phyloP scores from a whole-genome alignment of 306 rosid genomes.

The Rosa persica region DNA sequence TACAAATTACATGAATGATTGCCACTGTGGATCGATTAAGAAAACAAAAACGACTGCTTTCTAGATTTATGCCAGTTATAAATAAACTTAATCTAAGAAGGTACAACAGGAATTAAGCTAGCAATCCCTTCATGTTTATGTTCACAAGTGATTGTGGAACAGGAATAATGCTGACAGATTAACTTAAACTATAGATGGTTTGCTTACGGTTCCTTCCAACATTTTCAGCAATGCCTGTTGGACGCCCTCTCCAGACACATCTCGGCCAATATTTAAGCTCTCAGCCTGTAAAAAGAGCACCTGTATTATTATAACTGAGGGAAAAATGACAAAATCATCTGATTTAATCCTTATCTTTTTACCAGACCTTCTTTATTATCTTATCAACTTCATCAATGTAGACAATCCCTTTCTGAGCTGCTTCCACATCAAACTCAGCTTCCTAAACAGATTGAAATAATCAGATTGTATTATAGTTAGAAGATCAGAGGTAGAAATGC shows the following conservation, averaged over 20 bases:
- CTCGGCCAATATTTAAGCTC: constrained; percentile 60
- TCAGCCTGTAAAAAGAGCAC: constrained; percentile 44
- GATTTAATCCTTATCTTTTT: not conserved
- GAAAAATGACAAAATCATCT: not conserved
- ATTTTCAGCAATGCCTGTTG: constrained; percentile 78
- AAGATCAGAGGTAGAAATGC: not conserved
- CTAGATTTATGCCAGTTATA: not conserved
- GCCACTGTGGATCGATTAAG: not conserved
- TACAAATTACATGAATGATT: not conserved
- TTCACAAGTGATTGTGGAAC: not conserved
- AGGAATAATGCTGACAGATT: not conserved
- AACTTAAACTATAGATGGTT: constrained; percentile 10
- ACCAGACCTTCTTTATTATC: constrained; percentile 63
- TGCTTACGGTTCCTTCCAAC: constrained; percentile 75
- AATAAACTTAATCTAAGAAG: not conserved
- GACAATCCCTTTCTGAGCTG: constrained; percentile 69
- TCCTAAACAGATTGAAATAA: constrained; percentile 46
- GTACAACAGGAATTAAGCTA: constrained; percentile 8
- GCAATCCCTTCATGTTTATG: not conserved
- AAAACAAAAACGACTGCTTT: not conserved
- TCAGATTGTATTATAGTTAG: not conserved
- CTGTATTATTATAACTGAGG: not conserved
- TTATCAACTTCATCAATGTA: constrained; percentile 78
- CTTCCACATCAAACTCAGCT: constrained; percentile 69
- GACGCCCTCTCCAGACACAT: constrained; percentile 82